Evolutionary conservation across 257 asterid genomes (phyloP), one percentile per base, ranked within the genome.

Genomic region (Phtheirospermum japonicum): DNA sequence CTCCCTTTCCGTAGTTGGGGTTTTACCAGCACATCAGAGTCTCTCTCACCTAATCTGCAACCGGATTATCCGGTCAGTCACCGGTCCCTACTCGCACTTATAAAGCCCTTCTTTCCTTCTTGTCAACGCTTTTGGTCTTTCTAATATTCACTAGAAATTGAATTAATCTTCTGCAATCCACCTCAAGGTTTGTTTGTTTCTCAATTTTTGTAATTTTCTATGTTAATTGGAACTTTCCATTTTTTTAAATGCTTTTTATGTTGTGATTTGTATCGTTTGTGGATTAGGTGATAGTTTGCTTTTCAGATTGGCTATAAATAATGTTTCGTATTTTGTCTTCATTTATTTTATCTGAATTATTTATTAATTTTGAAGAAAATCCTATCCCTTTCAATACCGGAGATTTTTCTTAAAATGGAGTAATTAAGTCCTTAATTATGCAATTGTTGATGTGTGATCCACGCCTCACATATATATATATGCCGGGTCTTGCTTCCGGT

Each of bases 31-130:
- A 23, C 16, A 57, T 4, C 74, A 77, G 75, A 50, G 78, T 23
- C 28, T 3, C 16, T 63, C 39, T 28, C 63, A 19, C 62, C 55
- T 6, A 33, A 34, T 72, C 33, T 6, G 36, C 69, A 20, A 72
- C 73, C 75, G 82, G 75, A 34, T 16, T 58, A 58, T 34, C 81
- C 82, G 71, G 84, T 75, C 14, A 40, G 42, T 61, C 60, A 20
- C 57, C 32, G n/a, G 32, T 50, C 57, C 23, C 63, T 36, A 52
- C 73, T 46, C 20, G 51, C 72, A 26, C 71, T 16, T 62, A 75
- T 77, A 0, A 2, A 13, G 0, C 12, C 45, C 45, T 42, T 34
- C 52, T 34, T 32, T n/a, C 6, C 1, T 16, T n/a, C 17, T n/a
- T n/a, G n/a, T n/a, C n/a, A n/a, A n/a, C n/a, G n/a, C n/a, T n/a